Conservation (phyloP, 2,329 filamentous ascomycete genomes). For the Sarocladium brachiariae region DNA sequence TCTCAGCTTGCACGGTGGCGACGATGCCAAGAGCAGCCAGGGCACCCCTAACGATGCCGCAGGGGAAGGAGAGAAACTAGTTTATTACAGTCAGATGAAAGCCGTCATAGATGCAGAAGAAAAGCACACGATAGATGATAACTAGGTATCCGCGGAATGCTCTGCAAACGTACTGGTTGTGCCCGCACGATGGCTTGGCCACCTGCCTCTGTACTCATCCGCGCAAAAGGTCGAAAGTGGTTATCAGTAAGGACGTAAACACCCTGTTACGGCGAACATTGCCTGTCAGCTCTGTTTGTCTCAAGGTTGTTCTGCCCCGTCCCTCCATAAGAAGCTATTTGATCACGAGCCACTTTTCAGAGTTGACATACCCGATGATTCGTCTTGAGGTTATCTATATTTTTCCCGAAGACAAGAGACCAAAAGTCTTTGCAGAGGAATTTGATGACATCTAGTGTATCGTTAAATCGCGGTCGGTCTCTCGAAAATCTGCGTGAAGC, state of each 20-base stretch:
- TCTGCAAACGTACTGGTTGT: conserved; percentile 70
- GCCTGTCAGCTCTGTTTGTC: neutral
- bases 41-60: conserved; percentile 86
- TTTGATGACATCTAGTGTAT: conserved; percentile 93
- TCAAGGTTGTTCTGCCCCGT: no score
- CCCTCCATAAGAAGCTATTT: no score
- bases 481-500: conserved; percentile 69
- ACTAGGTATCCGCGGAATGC: no score
- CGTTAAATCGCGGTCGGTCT: conserved; percentile 80
- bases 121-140: neutral
- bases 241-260: conserved; percentile 96
- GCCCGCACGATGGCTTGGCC: conserved; percentile 67
- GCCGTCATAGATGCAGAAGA: conserved; percentile 8
- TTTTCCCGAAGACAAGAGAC: conserved; percentile 90
- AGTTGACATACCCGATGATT: conserved; percentile 74
- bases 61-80: conserved; percentile 91
- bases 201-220: conserved; percentile 79
- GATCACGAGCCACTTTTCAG: no score
- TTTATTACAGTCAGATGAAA: conserved; percentile 12
- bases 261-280: conserved; percentile 44
- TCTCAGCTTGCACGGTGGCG: conserved; percentile 87
- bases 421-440: conserved; percentile 98
- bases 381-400: conserved; percentile 97
- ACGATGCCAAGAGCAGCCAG: conserved; percentile 85
- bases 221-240: conserved; percentile 76